Percentiles rank a stretch among this genome's conserved stretches.
Conservation (phyloP, 768 basidiomycete genomes). For the Rhodotorula graminis region DNA sequence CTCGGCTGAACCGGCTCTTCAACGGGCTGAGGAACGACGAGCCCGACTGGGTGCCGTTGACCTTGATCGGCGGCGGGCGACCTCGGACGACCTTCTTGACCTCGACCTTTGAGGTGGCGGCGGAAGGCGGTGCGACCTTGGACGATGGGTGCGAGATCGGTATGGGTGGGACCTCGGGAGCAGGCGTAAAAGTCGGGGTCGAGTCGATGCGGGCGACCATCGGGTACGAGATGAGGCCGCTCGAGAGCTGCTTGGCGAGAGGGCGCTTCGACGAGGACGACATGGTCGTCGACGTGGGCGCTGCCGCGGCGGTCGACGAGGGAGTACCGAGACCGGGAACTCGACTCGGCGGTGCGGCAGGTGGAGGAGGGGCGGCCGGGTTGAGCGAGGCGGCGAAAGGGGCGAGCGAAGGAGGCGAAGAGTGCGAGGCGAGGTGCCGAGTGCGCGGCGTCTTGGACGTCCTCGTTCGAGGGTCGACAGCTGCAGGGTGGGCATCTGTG, state of each 20-base stretch:
- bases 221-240: conserved; percentile 30
- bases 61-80: conserved; percentile 1
- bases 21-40: conserved; percentile 1
- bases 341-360: neutral
- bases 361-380: neutral
- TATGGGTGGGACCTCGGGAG: neutral
- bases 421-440: conserved; percentile 12
- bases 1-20: neutral
- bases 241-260: conserved; percentile 10
- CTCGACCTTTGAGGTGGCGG: neutral
- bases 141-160: neutral
- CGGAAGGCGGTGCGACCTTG: neutral
- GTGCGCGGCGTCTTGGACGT: no score
- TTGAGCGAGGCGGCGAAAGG: conserved; percentile 13
- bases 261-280: conserved; percentile 3
- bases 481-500: neutral
- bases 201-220: conserved; percentile 22
- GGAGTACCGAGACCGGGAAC: neutral
- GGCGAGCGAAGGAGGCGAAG: conserved; percentile 22
- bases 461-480: neutral
- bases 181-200: conserved; percentile 17
- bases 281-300: neutral
- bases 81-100: neutral
- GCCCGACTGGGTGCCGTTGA: neutral
- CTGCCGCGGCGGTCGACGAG: neutral